phyloP scores from a whole-genome alignment of 495 filamentous ascomycete genomes.

The Lineolata rhizophorae region DNA sequence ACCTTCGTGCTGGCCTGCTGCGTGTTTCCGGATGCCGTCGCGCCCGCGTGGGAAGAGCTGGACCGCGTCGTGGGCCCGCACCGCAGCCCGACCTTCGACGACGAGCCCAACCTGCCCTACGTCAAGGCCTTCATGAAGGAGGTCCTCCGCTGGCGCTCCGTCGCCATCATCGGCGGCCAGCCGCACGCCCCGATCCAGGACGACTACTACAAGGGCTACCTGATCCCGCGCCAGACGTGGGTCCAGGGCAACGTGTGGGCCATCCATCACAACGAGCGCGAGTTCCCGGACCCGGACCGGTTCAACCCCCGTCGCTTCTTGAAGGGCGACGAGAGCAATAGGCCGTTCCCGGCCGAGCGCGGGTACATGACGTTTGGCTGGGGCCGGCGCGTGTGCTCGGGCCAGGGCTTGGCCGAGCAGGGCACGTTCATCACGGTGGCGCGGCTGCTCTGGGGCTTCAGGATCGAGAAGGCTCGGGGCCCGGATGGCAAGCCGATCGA shows the following conservation, averaged over 20 bases:
- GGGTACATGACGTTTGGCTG: slow-evolving; percentile 45
- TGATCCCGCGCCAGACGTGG: slow-evolving; percentile 16
- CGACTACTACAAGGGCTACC: slow-evolving; percentile 16
- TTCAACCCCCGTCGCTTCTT: slow-evolving; percentile 18
- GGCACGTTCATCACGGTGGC: slow-evolving; percentile 19
- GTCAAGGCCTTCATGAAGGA: slow-evolving; percentile 17
- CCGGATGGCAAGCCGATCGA: slow-evolving; percentile 25
- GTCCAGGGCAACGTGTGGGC: slow-evolving; percentile 20
- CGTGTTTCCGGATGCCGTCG: slow-evolving; percentile 15
- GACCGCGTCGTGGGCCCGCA: slow-evolving; percentile 14
- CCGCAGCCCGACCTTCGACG: slow-evolving; percentile 14
- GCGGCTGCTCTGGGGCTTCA: slow-evolving; percentile 17
- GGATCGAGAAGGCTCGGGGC: slow-evolving; percentile 23
- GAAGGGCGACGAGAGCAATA: slow-evolving; percentile 15
- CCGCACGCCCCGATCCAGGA: slow-evolving; percentile 17
- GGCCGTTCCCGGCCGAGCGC: slow-evolving; percentile 33
- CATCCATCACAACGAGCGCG: slow-evolving; percentile 22
- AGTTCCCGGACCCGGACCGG: slow-evolving; percentile 23
- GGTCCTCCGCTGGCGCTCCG: slow-evolving; percentile 16
- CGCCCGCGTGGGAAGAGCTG: slow-evolving; percentile 16
- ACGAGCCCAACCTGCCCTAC: slow-evolving; percentile 13
- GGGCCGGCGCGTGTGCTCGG: slow-evolving; percentile 17
- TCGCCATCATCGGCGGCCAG: slow-evolving; percentile 18
- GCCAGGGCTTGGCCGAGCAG: slow-evolving; percentile 23
- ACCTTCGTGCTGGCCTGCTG: slow-evolving; percentile 17